Percentiles rank a stretch among this genome's conserved stretches.
phyloP scores from a whole-genome alignment of 2,329 filamentous ascomycete species.

The Coniochaeta ligniaria region DNA sequence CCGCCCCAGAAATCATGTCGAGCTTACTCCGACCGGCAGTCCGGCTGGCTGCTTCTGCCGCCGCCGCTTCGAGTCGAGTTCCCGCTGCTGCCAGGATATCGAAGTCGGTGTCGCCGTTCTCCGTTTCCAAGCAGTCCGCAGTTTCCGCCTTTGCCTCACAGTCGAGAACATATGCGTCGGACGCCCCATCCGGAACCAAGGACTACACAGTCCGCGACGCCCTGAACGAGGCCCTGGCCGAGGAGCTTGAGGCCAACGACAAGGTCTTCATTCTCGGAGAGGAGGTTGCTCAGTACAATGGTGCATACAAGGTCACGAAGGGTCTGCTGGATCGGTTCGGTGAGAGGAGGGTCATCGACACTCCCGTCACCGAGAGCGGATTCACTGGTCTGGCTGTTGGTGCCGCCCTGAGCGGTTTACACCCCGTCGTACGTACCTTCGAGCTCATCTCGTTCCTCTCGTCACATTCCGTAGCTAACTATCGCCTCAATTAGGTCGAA shows the following conservation, averaged over 20 bases:
- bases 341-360: constrained; percentile 95
- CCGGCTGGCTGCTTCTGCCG: constrained; percentile 32
- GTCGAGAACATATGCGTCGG: constrained; percentile 45
- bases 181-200: constrained; percentile 56
- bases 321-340: constrained; percentile 95
- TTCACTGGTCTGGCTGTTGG: constrained; percentile 92
- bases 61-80: constrained; percentile 11
- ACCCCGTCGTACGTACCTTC: constrained; percentile 70
- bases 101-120: constrained; percentile 14
- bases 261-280: constrained; percentile 97
- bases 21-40: constrained; percentile 36
- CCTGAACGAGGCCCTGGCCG: constrained; percentile 93
- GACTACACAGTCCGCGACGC: constrained; percentile 97
- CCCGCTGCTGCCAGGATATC: constrained; percentile 12
- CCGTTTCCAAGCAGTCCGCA: constrained; percentile 11
- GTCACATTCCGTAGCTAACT: neutral
- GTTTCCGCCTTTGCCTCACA: constrained; percentile 31
- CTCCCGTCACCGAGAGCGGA: constrained; percentile 94
- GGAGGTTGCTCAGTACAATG: constrained; percentile 99
- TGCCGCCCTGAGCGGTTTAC: constrained; percentile 87
- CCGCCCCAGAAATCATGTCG: constrained; percentile 26
- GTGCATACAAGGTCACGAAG: constrained; percentile 99
- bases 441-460: neutral
- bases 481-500: constrained; percentile 65
- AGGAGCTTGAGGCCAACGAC: constrained; percentile 89